Conservation (phyloP, 164 flowering plant genomes). For the Paratinospora sagittata region DNA sequence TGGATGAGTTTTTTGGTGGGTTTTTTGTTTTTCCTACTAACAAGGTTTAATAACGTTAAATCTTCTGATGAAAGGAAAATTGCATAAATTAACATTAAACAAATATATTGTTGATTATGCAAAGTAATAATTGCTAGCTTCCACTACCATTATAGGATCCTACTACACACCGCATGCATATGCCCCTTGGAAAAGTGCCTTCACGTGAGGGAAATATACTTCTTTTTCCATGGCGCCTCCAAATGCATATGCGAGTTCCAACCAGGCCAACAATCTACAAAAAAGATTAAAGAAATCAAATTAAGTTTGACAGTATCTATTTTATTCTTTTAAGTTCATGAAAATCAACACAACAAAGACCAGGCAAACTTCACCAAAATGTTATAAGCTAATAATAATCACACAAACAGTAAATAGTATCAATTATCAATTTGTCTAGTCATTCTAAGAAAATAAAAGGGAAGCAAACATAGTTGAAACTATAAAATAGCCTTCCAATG, state of each 20-base stretch:
- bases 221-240: conserved; percentile 72
- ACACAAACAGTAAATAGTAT: too few species aligned
- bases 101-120: neutral
- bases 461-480: too few species aligned
- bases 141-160: neutral
- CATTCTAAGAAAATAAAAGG: too few species aligned
- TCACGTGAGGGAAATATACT: conserved; percentile 64
- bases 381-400: too few species aligned
- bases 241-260: conserved; percentile 69
- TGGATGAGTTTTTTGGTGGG: too few species aligned
- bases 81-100: too few species aligned
- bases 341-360: neutral
- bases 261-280: conserved; percentile 78
- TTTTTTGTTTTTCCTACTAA: too few species aligned
- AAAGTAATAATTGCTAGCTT: neutral
- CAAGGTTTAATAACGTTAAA: too few species aligned
- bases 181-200: conserved; percentile 59
- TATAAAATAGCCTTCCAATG: too few species aligned
- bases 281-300: conserved; percentile 1
- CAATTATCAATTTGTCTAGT: too few species aligned
- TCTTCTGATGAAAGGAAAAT: too few species aligned
- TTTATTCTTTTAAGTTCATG: neutral
- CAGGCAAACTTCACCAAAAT: neutral
- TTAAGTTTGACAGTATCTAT: neutral
- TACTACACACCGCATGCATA: conserved; percentile 76